phyloP scores from a whole-genome alignment of 208 protist species.

The Lotmaria passim region DNA sequence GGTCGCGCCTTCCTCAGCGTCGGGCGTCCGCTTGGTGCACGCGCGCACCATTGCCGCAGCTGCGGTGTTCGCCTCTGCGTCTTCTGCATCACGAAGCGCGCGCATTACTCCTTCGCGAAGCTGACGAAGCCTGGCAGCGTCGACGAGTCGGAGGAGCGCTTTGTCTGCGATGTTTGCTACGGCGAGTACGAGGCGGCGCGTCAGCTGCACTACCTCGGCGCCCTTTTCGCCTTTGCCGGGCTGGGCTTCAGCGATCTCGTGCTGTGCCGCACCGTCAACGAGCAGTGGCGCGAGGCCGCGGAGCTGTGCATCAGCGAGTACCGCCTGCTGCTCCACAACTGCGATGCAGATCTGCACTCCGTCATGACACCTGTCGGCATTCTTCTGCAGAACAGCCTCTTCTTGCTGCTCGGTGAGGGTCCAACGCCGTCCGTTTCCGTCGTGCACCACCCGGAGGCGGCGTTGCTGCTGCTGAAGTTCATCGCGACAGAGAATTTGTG shows the following conservation, averaged over 20 bases:
- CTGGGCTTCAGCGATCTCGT: slow-evolving; percentile 66
- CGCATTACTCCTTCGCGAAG: slow-evolving; percentile 71
- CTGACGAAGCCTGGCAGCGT: slow-evolving; percentile 60
- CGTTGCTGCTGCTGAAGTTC: slow-evolving; percentile 49
- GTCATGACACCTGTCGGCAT: slow-evolving; percentile 49
- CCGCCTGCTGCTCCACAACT: slow-evolving; percentile 65
- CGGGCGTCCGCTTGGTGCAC: slow-evolving; percentile 34
- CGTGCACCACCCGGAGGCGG: slow-evolving; percentile 47
- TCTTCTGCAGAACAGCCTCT: slow-evolving; percentile 66
- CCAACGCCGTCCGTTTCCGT: slow-evolving; percentile 26
- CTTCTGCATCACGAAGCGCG: slow-evolving; percentile 56
- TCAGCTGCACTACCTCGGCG: slow-evolving; percentile 64
- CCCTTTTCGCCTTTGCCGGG: slow-evolving; percentile 60
- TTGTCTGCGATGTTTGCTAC: slow-evolving; percentile 68
- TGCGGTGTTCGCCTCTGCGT: slow-evolving; percentile 70
- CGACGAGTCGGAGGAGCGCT: slow-evolving; percentile 57
- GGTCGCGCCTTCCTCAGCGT: slow-evolving; percentile 41
- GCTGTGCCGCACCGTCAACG: slow-evolving; percentile 65
- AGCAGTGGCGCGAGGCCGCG: slow-evolving; percentile 68
- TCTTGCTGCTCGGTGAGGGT: slow-evolving; percentile 47
- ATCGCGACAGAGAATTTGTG: slow-evolving; percentile 45
- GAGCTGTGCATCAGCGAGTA: slow-evolving; percentile 83
- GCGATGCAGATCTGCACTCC: slow-evolving; percentile 41
- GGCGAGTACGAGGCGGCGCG: slow-evolving; percentile 49
- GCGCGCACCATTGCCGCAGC: slow-evolving; percentile 69